Evolutionary conservation across 257 asterid species (phyloP).

Genomic region (Scutellaria barbata): DNA sequence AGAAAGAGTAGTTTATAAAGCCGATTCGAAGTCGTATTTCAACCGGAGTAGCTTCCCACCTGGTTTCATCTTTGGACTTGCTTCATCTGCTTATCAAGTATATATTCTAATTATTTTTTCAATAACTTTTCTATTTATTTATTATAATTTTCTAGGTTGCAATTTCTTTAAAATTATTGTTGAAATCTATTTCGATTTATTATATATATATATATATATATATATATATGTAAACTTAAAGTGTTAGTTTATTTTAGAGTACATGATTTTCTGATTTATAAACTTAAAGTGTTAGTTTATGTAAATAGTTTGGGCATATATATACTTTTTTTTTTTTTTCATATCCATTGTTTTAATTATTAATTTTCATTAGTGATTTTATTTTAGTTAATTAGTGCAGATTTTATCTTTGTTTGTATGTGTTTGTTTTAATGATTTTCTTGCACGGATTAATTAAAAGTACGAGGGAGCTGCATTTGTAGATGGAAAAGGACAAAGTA

Average conservation of each 20-base stretch:
- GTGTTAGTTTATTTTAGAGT: neutral
- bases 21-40: neutral
- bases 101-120: neutral
- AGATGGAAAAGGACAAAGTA: conserved; percentile 41
- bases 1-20: neutral
- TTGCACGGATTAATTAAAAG: neutral
- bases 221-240: no score
- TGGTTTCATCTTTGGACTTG: conserved; percentile 3
- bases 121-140: no score
- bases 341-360: no score
- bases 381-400: neutral
- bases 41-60: conserved; percentile 6
- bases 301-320: no score
- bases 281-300: no score
- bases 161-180: no score
- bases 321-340: no score
- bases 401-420: neutral
- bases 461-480: conserved; percentile 40
- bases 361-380: neutral
- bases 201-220: no score
- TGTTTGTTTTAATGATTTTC: neutral
- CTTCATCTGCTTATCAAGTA: neutral
- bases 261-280: neutral
- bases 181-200: no score
- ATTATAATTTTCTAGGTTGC: no score